Conservation (phyloP, 139 green algal genomes). For the Chlamydomonas eustigma region DNA sequence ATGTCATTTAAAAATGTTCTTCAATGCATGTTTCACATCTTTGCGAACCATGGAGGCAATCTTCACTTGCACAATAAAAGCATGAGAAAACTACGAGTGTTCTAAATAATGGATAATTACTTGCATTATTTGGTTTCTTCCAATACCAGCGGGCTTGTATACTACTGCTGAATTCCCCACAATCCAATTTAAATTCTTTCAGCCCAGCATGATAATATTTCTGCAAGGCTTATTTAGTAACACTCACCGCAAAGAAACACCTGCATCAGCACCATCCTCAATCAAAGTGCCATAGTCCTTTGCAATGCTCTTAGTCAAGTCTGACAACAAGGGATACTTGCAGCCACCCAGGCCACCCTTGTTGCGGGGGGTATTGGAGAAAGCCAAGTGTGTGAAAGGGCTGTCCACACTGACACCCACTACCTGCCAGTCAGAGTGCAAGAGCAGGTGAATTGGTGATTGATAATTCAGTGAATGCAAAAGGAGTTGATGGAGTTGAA, state of each 20-base stretch:
- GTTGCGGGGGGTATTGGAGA: slow-evolving; percentile 88
- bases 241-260: slow-evolving; percentile 60
- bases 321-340: slow-evolving; percentile 92
- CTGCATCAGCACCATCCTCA: slow-evolving; percentile 61
- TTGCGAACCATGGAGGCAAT: too few species aligned
- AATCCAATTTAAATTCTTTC: not conserved
- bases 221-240: too few species aligned
- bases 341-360: slow-evolving; percentile 92
- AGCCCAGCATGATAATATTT: too few species aligned
- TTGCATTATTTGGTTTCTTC: too few species aligned
- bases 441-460: not conserved
- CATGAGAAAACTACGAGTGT: too few species aligned
- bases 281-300: slow-evolving; percentile 88
- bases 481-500: too few species aligned
- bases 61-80: too few species aligned
- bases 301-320: slow-evolving; percentile 87
- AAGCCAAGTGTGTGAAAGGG: slow-evolving; percentile 97
- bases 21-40: too few species aligned
- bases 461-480: too few species aligned
- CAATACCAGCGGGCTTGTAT: too few species aligned
- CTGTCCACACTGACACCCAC: slow-evolving; percentile 85
- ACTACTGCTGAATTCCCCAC: not conserved
- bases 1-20: not conserved
- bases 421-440: slow-evolving; percentile 42
- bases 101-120: too few species aligned